A percentile compares a stretch with the other conserved stretches of the same genome.
These are phyloP conservation scores for Halophytophthora polymorphica DNA, from an alignment of 352 stramenopile species.

Conservation along the genomic window DNA sequence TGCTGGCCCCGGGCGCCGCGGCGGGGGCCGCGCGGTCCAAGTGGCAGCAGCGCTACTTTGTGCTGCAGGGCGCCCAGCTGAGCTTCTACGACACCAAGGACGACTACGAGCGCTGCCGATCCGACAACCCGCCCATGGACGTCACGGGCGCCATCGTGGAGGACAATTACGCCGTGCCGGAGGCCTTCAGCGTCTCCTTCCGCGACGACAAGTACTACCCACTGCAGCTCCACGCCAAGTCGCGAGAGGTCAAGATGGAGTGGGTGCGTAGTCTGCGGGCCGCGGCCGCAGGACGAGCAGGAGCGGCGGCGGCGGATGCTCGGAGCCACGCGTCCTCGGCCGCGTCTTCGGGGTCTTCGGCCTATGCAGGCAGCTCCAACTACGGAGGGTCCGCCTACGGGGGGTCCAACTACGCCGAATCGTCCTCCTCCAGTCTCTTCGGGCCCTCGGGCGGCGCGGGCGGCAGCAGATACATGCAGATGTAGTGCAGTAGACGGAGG, in stretches of 20 bases:
- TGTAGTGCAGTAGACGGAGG: too few species aligned
- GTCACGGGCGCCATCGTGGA: constrained; percentile 70
- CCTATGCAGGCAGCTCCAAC: too few species aligned
- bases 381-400: constrained; percentile 19
- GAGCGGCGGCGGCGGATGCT: constrained; percentile 14
- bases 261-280: constrained; percentile 77
- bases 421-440: constrained; percentile 21
- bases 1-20: constrained; percentile 44
- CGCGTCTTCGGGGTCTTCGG: constrained; percentile 23
- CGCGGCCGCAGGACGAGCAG: constrained; percentile 29
- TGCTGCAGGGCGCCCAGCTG: constrained; percentile 71
- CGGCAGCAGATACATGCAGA: constrained; percentile 40
- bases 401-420: constrained; percentile 19
- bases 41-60: constrained; percentile 88
- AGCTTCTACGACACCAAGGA: constrained; percentile 87
- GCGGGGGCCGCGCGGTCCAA: constrained; percentile 42
- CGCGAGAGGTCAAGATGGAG: constrained; percentile 67
- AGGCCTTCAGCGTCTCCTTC: constrained; percentile 83
- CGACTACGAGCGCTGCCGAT: constrained; percentile 79
- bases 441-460: constrained; percentile 24
- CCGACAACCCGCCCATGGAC: constrained; percentile 80
- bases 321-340: constrained; percentile 21
- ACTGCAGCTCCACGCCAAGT: constrained; percentile 81
- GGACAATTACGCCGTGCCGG: constrained; percentile 71
- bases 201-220: constrained; percentile 78